Conservation (phyloP, 495 filamentous ascomycete species). For the Neurospora sp. region DNA sequence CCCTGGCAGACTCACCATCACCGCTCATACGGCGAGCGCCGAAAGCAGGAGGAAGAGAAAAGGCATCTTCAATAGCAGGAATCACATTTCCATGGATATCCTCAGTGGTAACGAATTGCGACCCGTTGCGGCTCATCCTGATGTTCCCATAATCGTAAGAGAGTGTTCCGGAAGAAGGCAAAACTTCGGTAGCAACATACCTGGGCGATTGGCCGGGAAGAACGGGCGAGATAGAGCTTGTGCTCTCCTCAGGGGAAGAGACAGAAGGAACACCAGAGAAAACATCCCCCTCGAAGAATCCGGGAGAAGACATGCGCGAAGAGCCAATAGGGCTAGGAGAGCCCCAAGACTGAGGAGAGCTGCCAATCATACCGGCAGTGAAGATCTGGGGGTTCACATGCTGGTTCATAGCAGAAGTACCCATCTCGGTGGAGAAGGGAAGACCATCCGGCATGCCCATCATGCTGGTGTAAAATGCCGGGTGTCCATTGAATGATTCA, state of each 20-base stretch:
- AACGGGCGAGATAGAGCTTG: constrained; percentile 33
- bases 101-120: constrained; percentile 30
- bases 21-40: constrained; percentile 34
- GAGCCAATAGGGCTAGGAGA: constrained; percentile 36
- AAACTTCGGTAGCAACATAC: constrained; percentile 26
- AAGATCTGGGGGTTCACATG: constrained; percentile 39
- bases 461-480: constrained; percentile 28
- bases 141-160: constrained; percentile 14
- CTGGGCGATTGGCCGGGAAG: constrained; percentile 38
- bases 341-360: constrained; percentile 39
- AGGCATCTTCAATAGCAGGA: constrained; percentile 28
- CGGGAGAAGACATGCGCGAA: constrained; percentile 39
- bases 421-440: constrained; percentile 27
- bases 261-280: constrained; percentile 33
- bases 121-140: constrained; percentile 23
- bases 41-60: constrained; percentile 33
- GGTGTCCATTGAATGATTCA: constrained; percentile 27
- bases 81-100: constrained; percentile 30
- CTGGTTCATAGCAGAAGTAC: constrained; percentile 25
- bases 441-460: constrained; percentile 33
- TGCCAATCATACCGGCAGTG: constrained; percentile 28
- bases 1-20: constrained; percentile 56
- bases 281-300: constrained; percentile 32
- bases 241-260: constrained; percentile 33
- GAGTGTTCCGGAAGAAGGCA: constrained; percentile 2